Conservation (phyloP, 2,329 filamentous ascomycete species). For the Monosporascus ibericus region DNA sequence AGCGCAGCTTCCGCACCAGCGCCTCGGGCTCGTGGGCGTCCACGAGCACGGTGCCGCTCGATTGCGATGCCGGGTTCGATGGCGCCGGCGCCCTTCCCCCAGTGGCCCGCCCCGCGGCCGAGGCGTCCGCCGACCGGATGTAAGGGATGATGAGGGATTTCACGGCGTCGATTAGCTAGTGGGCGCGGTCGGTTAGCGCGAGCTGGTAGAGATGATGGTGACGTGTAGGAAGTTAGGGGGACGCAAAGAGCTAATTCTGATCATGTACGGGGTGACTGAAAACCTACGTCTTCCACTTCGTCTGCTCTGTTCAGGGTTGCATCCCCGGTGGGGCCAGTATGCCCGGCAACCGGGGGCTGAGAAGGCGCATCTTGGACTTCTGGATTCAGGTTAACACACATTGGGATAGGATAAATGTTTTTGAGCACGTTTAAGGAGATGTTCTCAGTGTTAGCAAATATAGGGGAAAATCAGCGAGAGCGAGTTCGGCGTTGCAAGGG, state of each 20-base stretch:
- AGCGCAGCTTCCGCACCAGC: conserved; percentile 47
- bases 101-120: conserved; percentile 43
- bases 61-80: conserved; percentile 24
- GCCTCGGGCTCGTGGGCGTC: conserved; percentile 55
- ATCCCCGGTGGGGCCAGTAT: conserved; percentile 1
- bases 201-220: no score
- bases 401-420: no score
- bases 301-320: conserved; percentile 31
- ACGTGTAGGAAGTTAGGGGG: background rate
- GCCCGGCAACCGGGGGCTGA: conserved; percentile 5
- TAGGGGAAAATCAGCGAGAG: no score
- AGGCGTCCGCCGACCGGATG: conserved; percentile 63
- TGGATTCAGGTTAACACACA: background rate
- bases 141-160: conserved; percentile 64
- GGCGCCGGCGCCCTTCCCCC: conserved; percentile 41
- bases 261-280: background rate
- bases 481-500: no score
- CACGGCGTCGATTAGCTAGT: conserved; percentile 61
- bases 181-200: conserved; percentile 1
- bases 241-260: background rate
- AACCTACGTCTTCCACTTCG: conserved; percentile 40
- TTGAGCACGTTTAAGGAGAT: no score
- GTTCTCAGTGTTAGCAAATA: no score
- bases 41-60: conserved; percentile 51
- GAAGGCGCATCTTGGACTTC: conserved; percentile 2